Evolutionary conservation across 169 alveolate genomes (phyloP).

Genomic region (Nephromyces sp.): DNA sequence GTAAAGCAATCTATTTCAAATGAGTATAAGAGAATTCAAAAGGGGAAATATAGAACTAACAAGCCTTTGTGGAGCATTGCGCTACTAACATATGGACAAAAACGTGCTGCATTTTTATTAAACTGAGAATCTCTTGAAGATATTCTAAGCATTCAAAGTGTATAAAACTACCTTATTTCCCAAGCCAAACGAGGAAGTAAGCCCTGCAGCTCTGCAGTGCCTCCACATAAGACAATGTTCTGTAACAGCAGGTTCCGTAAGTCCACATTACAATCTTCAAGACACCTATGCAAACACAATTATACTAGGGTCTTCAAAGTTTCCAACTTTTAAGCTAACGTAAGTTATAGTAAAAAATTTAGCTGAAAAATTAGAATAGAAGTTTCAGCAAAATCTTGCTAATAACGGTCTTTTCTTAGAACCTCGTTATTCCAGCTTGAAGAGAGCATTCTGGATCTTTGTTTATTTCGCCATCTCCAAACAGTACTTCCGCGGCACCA

Average conservation of each 20-base stretch:
- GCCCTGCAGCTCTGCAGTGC: not conserved
- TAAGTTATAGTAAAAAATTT: no score
- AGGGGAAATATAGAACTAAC: not conserved
- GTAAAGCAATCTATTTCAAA: no score
- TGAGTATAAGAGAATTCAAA: not conserved
- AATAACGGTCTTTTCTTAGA: no score
- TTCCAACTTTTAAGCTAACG: no score
- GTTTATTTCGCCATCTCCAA: no score
- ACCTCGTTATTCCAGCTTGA: no score
- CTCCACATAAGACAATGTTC: constrained; percentile 10
- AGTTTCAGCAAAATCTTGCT: no score
- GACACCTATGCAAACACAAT: not conserved
- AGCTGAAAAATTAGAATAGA: no score
- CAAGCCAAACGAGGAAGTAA: not conserved
- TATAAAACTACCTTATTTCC: not conserved
- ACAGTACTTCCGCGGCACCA: no score
- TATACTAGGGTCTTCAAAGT: no score
- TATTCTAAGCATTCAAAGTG: not conserved
- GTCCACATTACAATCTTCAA: constrained; percentile 2
- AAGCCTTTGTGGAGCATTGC: not conserved
- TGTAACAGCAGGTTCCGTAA: not conserved
- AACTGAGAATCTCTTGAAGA: not conserved
- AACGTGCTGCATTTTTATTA: not conserved
- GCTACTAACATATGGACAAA: not conserved
- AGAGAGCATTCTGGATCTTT: no score